Conservation (phyloP, 2,329 filamentous ascomycete genomes). For the Paracorniculantispora psalliotae region DNA sequence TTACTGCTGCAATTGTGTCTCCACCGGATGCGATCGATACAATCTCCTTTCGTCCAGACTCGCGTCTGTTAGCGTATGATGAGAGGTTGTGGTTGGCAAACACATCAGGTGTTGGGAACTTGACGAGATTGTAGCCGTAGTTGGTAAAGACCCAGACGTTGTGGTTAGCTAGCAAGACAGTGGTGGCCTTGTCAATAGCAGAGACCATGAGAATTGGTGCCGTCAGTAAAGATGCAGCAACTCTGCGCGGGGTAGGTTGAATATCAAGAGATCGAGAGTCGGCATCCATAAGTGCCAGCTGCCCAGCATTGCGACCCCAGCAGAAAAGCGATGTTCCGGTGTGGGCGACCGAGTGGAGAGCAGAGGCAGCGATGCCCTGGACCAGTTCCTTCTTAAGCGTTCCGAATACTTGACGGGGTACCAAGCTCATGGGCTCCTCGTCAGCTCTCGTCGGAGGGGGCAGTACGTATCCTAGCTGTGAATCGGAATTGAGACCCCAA, state of each 20-base stretch:
- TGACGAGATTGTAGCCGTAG: constrained; percentile 89
- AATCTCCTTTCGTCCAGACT: constrained; percentile 63
- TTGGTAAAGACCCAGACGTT: constrained; percentile 94
- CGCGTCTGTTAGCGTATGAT: constrained; percentile 46
- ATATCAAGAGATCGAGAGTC: constrained; percentile 85
- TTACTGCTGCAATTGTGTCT: constrained; percentile 86
- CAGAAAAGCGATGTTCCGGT: constrained; percentile 79
- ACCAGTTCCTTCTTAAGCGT: constrained; percentile 81
- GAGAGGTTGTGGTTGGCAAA: constrained; percentile 67
- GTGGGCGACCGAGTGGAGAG: constrained; percentile 86
- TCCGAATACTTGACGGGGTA: constrained; percentile 86
- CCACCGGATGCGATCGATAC: constrained; percentile 76
- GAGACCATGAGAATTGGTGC: constrained; percentile 72
- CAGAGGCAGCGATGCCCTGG: constrained; percentile 78
- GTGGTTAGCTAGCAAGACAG: constrained; percentile 76
- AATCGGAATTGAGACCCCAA: constrained; percentile 85
- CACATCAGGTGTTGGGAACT: constrained; percentile 69
- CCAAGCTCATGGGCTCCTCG: constrained; percentile 75
- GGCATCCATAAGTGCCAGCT: constrained; percentile 89
- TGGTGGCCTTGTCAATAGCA: constrained; percentile 86
- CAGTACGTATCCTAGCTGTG: constrained; percentile 79
- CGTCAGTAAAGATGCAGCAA: constrained; percentile 70
- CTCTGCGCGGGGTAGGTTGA: constrained; percentile 78
- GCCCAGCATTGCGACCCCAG: constrained; percentile 92
- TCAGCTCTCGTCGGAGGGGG: constrained; percentile 63